Base-by-base conservation (phyloP, 768 basidiomycete genomes). In the Xerocomellus intermedius region DNA sequence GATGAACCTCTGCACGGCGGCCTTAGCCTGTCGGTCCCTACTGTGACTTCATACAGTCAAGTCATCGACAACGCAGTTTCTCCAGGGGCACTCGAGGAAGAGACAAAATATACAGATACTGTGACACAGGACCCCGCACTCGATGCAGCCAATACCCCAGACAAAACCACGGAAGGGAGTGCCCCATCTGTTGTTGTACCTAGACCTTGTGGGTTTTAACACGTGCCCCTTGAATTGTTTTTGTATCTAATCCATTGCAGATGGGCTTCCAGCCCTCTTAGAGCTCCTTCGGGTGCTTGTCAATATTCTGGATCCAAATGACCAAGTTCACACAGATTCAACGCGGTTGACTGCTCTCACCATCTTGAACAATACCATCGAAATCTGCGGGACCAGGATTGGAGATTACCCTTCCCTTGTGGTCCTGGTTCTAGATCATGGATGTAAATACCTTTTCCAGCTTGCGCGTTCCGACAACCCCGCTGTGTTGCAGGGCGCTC, bases 401-500 rank as follows among this genome's bases (percentile, higher is more conserved):
- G 83, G 86, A 24, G 75, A 81, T 26, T 98, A 89, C 70, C 84
- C 89, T 8, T 91, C 91, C 8, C 75, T 98, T 33, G 76, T 84
- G 47, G 77, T 79, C 26, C 84, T 98, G 52, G 77, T 98, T 33
- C 74, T 90, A 14, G 96, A 99, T 67, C 80, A 88, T 45, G 94
- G 91, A 1, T 98, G 96, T 80, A 95, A 96, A 75, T 94, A 89
- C 67, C 83, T 99, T 32, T 98, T 99, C 79, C 95, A 97, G 74
- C 84, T 99, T 35, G 94, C 94, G 21, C 84, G 95, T 35, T 94
- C 94, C 2, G 94, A 97, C 59, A 90, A 91, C 55, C 80, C 82
- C 9, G 78, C 81, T 44, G 82, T 99, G 47, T 79, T 98, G 10
- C 86, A 92, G 42, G 77, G 83, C 51, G 80, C 94, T 17, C 77